These are phyloP conservation scores for Microdochium nivale DNA, from an alignment of 2,329 filamentous ascomycete genomes.

Conservation along the genomic window DNA sequence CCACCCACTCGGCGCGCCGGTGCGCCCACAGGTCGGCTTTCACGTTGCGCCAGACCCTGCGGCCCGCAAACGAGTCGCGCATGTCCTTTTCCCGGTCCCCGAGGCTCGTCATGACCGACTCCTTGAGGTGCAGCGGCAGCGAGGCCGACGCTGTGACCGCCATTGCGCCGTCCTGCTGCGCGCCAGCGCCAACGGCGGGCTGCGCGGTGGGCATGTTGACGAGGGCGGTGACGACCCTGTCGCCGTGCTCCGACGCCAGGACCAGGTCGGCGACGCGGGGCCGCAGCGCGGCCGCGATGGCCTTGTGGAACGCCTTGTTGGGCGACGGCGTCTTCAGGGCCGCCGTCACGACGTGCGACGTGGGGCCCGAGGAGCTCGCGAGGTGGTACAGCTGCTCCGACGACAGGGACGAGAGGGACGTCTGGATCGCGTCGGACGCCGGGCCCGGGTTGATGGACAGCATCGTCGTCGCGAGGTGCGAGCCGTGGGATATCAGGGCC, in stretches of 20 bases:
- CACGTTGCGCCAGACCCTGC: slow-evolving; percentile 49
- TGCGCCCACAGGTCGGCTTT: slow-evolving; percentile 50
- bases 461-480: slow-evolving; percentile 72
- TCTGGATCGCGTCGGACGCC: slow-evolving; percentile 63
- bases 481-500: slow-evolving; percentile 58
- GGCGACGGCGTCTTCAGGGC: slow-evolving; percentile 38
- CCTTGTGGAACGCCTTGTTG: slow-evolving; percentile 47
- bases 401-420: slow-evolving; percentile 54
- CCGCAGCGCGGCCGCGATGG: slow-evolving; percentile 37
- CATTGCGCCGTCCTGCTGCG: slow-evolving; percentile 5
- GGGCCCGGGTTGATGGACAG: slow-evolving; percentile 64
- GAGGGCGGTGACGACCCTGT: slow-evolving; percentile 41
- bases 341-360: slow-evolving; percentile 40
- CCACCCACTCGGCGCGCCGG: slow-evolving; percentile 43
- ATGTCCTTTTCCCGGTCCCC: slow-evolving; percentile 38
- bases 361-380: slow-evolving; percentile 44
- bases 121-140: slow-evolving; percentile 47
- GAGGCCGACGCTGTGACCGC: slow-evolving; percentile 36
- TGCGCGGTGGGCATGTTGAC: slow-evolving; percentile 35
- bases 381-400: slow-evolving; percentile 52
- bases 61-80: slow-evolving; percentile 43
- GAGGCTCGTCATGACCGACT: slow-evolving; percentile 41
- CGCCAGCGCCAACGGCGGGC: background rate
- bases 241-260: slow-evolving; percentile 35
- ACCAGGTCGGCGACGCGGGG: slow-evolving; percentile 38